Evolutionary conservation across 768 basidiomycete species (phyloP).

Genomic region (Calocybe indica): DNA sequence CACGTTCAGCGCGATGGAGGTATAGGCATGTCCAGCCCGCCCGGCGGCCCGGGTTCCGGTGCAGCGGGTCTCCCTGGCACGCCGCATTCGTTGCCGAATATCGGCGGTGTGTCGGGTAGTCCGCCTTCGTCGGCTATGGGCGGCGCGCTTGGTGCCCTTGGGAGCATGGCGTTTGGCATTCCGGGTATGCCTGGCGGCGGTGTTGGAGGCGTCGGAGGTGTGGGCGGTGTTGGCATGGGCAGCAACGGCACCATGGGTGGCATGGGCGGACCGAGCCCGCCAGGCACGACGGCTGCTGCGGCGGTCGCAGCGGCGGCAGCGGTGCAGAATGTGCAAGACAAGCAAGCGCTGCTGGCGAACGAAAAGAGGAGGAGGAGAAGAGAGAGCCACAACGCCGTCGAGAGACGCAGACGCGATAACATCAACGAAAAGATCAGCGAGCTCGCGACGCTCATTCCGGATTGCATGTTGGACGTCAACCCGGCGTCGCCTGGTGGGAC

Average conservation of each 20-base stretch:
- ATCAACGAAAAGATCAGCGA: constrained; percentile 96
- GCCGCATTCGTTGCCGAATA: neutral
- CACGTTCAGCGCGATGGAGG: neutral
- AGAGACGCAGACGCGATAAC: constrained; percentile 81
- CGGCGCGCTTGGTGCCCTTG: neutral
- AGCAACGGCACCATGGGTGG: no score
- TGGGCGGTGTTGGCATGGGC: no score
- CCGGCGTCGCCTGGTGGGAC: constrained; percentile 30
- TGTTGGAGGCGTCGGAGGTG: no score
- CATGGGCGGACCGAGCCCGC: no score
- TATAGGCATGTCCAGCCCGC: no score
- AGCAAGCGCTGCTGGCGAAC: constrained; percentile 57
- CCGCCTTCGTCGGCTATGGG: neutral
- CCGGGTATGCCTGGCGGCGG: no score
- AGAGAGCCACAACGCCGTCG: constrained; percentile 91
- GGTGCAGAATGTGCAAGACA: constrained; percentile 10
- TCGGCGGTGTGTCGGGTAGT: neutral
- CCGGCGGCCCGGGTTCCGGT: no score
- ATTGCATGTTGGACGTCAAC: constrained; percentile 63
- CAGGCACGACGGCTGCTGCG: neutral
- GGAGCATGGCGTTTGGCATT: no score
- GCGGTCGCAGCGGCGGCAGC: constrained; percentile 3
- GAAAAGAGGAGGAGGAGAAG: constrained; percentile 79
- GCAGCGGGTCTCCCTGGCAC: neutral
- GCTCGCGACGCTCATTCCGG: constrained; percentile 83